A percentile compares a stretch with the other conserved stretches of the same genome.
These are phyloP conservation scores for Pseudogymnoascus verrucosus DNA, from an alignment of 2,329 filamentous ascomycete species.

Conservation along the genomic window DNA sequence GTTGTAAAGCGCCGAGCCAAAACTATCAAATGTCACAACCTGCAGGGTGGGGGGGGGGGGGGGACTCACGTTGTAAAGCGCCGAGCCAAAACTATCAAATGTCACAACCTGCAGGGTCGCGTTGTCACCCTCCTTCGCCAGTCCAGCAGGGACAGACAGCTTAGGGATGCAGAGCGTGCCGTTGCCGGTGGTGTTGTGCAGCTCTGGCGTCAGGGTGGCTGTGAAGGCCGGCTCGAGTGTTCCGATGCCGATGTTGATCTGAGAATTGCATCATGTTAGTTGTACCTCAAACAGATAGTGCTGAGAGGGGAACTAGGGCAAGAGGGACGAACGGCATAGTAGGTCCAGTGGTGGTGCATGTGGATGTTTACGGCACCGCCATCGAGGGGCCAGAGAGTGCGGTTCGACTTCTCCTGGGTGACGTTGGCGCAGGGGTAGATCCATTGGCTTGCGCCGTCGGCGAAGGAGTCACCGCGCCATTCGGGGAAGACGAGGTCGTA, in stretches of 20 bases:
- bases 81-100: slow-evolving; percentile 46
- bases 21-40: slow-evolving; percentile 55
- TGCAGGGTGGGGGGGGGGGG: slow-evolving; percentile 56
- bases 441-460: slow-evolving; percentile 24
- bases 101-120: slow-evolving; percentile 65
- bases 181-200: slow-evolving; percentile 49
- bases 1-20: slow-evolving; percentile 58
- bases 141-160: slow-evolving; percentile 43
- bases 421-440: slow-evolving; percentile 38
- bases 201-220: slow-evolving; percentile 53
- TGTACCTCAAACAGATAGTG: background rate
- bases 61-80: slow-evolving; percentile 56
- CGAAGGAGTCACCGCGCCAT: slow-evolving; percentile 41
- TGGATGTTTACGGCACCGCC: slow-evolving; percentile 42
- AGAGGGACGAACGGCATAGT: slow-evolving; percentile 17
- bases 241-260: slow-evolving; percentile 44
- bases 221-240: slow-evolving; percentile 55
- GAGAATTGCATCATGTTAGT: background rate
- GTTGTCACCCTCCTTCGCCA: slow-evolving; percentile 50
- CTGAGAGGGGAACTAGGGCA: background rate
- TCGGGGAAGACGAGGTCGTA: slow-evolving; percentile 47
- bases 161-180: slow-evolving; percentile 59
- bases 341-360: slow-evolving; percentile 43
- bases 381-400: slow-evolving; percentile 40
- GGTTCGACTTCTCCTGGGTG: slow-evolving; percentile 33